These are phyloP conservation scores for Aspergillus melleus DNA, from an alignment of 2,329 filamentous ascomycete genomes.

Conservation along the genomic window DNA sequence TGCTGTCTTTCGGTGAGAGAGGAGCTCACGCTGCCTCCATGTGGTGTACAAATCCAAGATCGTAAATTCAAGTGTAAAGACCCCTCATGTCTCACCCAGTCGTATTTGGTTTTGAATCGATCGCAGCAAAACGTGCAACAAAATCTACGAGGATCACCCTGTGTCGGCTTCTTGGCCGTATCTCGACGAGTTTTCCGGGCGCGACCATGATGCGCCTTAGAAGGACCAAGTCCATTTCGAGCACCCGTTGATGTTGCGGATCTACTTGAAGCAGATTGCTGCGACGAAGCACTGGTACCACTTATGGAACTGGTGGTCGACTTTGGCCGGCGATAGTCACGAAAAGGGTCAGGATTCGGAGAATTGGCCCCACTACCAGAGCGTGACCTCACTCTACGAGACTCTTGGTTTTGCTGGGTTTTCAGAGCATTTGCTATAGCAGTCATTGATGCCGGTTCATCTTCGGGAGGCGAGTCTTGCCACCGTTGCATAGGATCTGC, in stretches of 20 bases:
- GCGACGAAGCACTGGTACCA: not conserved
- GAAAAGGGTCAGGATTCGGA: not conserved
- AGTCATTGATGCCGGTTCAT: slow-evolving; percentile 1
- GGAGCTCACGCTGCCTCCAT: slow-evolving; percentile 12
- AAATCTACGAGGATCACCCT: slow-evolving; percentile 4
- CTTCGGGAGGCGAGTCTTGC: slow-evolving; percentile 1
- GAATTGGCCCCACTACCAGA: not conserved
- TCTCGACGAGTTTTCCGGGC: not conserved
- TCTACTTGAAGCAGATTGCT: not conserved
- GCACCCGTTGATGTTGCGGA: not conserved
- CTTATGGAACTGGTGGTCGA: not conserved
- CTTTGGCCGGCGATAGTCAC: not conserved
- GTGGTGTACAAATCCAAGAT: slow-evolving; percentile 20
- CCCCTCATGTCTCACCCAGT: slow-evolving; percentile 27
- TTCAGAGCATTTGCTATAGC: not conserved
- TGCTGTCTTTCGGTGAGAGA: slow-evolving; percentile 12
- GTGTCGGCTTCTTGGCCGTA: not conserved
- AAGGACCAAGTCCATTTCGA: not conserved
- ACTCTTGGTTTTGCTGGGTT: not conserved
- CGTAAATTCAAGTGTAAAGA: slow-evolving; percentile 25
- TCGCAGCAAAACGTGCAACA: slow-evolving; percentile 29
- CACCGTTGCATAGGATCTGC: not conserved
- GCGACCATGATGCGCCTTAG: not conserved
- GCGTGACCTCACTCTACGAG: not conserved
- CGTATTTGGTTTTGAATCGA: slow-evolving; percentile 25